phyloP scores from a whole-genome alignment of 1,139 yeast genomes.

The Debaryomycetaceae sp. region DNA sequence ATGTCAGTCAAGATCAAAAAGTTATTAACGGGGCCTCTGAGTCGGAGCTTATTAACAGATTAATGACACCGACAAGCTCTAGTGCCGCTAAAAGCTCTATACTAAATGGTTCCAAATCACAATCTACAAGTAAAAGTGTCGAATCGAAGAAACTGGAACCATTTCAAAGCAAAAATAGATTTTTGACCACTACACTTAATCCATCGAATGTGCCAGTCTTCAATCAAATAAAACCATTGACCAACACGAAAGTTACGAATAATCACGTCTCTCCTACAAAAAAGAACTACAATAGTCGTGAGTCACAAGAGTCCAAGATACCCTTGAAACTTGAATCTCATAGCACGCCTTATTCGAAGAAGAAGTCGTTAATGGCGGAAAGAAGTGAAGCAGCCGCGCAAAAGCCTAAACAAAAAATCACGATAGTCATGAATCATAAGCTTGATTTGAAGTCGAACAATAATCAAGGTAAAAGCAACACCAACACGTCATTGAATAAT shows the following conservation, averaged over 20 bases:
- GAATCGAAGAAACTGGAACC: constrained; percentile 7
- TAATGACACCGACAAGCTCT: constrained; percentile 27
- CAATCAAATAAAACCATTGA: not conserved
- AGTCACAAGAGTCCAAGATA: constrained; percentile 10
- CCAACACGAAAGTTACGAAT: not conserved
- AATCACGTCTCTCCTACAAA: constrained; percentile 13
- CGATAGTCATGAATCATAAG: constrained; percentile 26
- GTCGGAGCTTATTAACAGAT: constrained; percentile 15
- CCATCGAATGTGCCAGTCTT: constrained; percentile 17
- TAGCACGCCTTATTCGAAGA: constrained; percentile 21
- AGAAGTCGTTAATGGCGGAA: constrained; percentile 31
- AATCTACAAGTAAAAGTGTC: constrained; percentile 2
- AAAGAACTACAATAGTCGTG: constrained; percentile 2
- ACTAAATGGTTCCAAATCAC: constrained; percentile 4
- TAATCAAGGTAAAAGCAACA: not conserved
- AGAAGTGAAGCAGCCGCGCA: constrained; percentile 27
- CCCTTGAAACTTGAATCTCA: constrained; percentile 13
- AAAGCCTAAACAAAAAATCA: constrained; percentile 28
- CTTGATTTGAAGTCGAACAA: constrained; percentile 11
- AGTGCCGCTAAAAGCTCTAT: constrained; percentile 24
- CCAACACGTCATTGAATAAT: not conserved
- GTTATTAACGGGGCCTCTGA: constrained; percentile 4
- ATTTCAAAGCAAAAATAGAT: constrained; percentile 22
- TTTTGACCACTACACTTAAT: constrained; percentile 35
- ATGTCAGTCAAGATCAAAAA: not conserved